A percentile compares a stretch with the other conserved stretches of the same genome.
Evolutionary conservation across 306 rosid species (phyloP).

Genomic region (peach (Prunus persica)): Prunus_persica_NCBIv2 NC_034016.1:17370501-17371000

Average conservation of each 20-base stretch:
- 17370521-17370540: conserved; percentile 95
- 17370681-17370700: neutral
- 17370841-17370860: neutral
- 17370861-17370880: neutral
- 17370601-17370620: conserved; percentile 96
- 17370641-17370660: neutral
- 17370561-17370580: conserved; percentile 82
- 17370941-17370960: neutral
- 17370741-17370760: neutral
- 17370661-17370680: neutral
- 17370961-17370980: neutral
- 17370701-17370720: neutral
- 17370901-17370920: neutral
- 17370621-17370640: conserved; percentile 14
- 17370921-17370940: neutral
- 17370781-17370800: neutral
- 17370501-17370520: conserved; percentile 54
- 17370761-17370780: neutral
- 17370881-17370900: neutral
- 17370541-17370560: conserved; percentile 69
- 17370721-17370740: neutral
- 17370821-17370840: neutral
- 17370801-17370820: neutral
- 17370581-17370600: conserved; percentile 97
- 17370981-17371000: neutral